phyloP scores from a whole-genome alignment of 495 filamentous ascomycete genomes.

The Penicillium lagena region DNA sequence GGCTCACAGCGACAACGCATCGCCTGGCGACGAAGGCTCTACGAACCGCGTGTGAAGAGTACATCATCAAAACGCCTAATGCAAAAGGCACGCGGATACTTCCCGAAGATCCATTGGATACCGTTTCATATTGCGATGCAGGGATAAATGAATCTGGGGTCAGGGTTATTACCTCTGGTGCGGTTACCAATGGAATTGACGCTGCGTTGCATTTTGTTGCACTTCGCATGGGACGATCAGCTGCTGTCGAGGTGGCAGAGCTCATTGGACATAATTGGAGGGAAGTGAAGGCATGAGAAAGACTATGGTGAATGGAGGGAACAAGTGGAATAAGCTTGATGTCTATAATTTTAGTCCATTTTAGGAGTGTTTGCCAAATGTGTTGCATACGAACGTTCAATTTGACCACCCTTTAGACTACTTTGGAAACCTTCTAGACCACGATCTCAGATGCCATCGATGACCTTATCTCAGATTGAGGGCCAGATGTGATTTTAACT shows the following conservation, averaged over 20 bases:
- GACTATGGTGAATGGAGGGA: no score
- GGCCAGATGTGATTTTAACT: no score
- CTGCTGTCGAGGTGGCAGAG: not conserved
- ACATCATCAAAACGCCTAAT: not conserved
- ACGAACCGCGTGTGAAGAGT: not conserved
- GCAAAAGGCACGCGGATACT: not conserved
- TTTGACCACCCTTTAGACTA: no score
- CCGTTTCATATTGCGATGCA: not conserved
- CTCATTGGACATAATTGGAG: not conserved
- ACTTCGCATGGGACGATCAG: not conserved
- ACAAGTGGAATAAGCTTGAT: no score
- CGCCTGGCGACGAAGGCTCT: not conserved
- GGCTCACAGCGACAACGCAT: conserved; percentile 2
- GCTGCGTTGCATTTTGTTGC: not conserved
- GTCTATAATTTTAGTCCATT: no score
- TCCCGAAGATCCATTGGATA: not conserved
- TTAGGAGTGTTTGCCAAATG: no score
- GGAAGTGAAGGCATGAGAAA: not conserved
- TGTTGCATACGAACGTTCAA: no score
- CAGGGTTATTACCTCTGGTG: conserved; percentile 1
- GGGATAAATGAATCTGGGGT: not conserved
- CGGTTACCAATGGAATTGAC: not conserved
- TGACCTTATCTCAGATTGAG: no score
- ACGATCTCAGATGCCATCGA: no score
- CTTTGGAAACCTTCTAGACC: no score